Base-by-base conservation (phyloP, 2,329 filamentous ascomycete species). In the Dothidotthia symphoricarpi region DNA sequence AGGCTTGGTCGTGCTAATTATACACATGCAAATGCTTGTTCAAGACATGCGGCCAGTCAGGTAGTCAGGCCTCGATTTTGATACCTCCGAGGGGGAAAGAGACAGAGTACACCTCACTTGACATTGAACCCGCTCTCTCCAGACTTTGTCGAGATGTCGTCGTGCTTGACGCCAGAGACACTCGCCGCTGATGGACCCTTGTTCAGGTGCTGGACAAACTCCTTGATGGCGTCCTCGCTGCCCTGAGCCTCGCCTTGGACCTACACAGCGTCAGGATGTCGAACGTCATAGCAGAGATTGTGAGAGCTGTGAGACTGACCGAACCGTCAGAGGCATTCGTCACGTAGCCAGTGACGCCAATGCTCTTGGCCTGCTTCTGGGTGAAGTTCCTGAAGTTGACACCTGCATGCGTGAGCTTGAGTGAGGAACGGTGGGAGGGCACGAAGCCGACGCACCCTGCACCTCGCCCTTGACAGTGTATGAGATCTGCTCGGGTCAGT, bases 201-300 rank as follows among this genome's bases (percentile, higher is more conserved):
- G 56, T 88, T 77, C 31, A 96, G 71, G 46, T 88, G 82, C 51
- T 84, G 80, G 24, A 95, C 69, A 49, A 96, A 85, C 38, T 81
- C 77, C 35, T 81, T 68, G 16, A 97, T 64, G 2, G 76, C 68
- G 1, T 80, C 75, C 1, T 82, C 75, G 2, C 78, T 74, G 19
- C 88, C 90, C 63, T 97, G 91, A 4, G 84, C 89, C 69, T 96
- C 90, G 16, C 91, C 91, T 59, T 88, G 81, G 31, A 97, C 90
- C 88, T 95, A 50, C 4, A 9, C 3, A 17, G 22, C 15, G 24
- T 59, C 24, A 61, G 45, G 26, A 27, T 22, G n/a, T n/a, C 12
- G 28, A 33, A 5, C 12, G 9, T 10, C 9, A 4, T 8, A 16
- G 4, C 3, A 9, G 16, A 6, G 10, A 24, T 24, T 22, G 6